Evolutionary conservation across 208 protist species (phyloP), one percentile per base, ranked within the genome.

Genomic region (Trichomonas vaginalis): DNA sequence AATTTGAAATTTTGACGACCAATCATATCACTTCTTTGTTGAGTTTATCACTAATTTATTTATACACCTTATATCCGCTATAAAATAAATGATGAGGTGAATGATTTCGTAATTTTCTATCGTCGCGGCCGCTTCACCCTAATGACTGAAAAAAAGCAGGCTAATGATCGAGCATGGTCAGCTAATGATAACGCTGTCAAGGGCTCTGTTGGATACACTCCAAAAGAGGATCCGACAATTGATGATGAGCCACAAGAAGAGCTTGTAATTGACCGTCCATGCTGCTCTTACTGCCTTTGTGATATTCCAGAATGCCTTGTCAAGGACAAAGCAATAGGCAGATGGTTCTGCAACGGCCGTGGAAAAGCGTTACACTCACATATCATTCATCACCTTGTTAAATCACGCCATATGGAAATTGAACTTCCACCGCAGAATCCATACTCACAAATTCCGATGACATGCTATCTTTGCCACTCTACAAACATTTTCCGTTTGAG

Each of bases 271-370:
- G 56, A 70, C 21, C 56, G 56, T 27, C 82, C 82, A 47, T 40
- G 37, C 37, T 88, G 82, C 37, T 35, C 82, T 23, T 88, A 88
- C 82, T 88, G 82, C 40, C 40, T 88, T 17, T 88, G 35, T 17
- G 40, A 98, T 95, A 97, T 98, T 86, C 96, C 97, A 15, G 96
- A 96, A 17, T 98, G 96, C 56, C 97, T 99, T 17, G 98, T 98
- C 0, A 97, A 97, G 82, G 99, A 98, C 96, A 97, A 88, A 48
- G 96, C 96, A 48, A 98, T 97, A 95, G 96, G 96, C 27, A 98
- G 98, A 96, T 99, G 98, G 98, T 99, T 99, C 96, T 99, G 98
- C 96, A 99, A 99, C 96, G 96, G 96, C 45, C 87, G 95, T 45
- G 95, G 97, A 47, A 96, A 97, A 62, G 96, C 97, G 56, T 8